phyloP scores from a whole-genome alignment of 169 alveolate genomes.

The Eimeria acervulina region DNA sequence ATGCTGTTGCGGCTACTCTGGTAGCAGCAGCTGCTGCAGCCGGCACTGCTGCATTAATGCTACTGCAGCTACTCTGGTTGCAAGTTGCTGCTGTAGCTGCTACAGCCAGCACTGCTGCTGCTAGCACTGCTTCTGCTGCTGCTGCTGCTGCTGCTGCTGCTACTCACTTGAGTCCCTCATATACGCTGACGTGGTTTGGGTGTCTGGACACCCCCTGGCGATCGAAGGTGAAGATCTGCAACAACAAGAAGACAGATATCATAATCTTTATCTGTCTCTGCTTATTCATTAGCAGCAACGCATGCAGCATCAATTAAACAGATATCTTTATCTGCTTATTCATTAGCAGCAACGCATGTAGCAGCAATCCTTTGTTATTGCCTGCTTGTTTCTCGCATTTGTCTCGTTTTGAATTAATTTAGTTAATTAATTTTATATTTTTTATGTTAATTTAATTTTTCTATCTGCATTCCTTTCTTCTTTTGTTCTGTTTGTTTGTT shows the following conservation, averaged over 20 bases:
- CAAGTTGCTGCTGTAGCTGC: not conserved
- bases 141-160: slow-evolving; percentile 31
- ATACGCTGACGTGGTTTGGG: slow-evolving; percentile 82
- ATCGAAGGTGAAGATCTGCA: slow-evolving; percentile 76
- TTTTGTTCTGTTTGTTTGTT: too few species aligned
- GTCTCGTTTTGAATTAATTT: too few species aligned
- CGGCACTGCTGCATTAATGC: slow-evolving; percentile 18
- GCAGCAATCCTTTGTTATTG: too few species aligned
- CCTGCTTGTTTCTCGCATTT: too few species aligned
- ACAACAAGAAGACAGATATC: not conserved
- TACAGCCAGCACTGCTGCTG: not conserved
- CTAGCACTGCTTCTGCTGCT: not conserved
- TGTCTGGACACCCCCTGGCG: slow-evolving; percentile 78
- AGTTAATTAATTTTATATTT: too few species aligned
- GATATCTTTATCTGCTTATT: not conserved
- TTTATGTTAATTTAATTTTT: too few species aligned
- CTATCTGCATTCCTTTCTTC: too few species aligned
- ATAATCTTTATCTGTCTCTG: not conserved
- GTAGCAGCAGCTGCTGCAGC: not conserved
- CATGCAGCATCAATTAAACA: not conserved
- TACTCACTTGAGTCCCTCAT: slow-evolving; percentile 50
- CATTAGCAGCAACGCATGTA: too few species aligned
- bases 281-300: not conserved
- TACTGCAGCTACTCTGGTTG: not conserved
- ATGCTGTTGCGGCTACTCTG: too few species aligned